Base-by-base conservation (phyloP, 768 basidiomycete genomes). In the Xerocomellus chrysenteron region DNA sequence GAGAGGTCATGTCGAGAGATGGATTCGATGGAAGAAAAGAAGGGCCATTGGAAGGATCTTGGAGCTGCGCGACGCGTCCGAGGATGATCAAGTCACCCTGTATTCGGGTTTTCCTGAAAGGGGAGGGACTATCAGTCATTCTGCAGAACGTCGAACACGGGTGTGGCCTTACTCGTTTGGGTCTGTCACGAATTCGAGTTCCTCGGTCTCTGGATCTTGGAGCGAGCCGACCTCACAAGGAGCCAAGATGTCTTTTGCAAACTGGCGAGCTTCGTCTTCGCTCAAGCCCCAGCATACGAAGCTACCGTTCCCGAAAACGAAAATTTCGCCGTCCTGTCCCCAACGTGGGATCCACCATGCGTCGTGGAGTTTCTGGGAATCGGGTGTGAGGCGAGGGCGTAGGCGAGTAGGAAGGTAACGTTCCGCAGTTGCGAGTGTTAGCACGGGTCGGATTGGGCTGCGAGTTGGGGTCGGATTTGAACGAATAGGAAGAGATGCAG, bases 61-160 rank as follows among this genome's bases (percentile, higher is more conserved):
- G 84, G n/a, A 88, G 74, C 13, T 82, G 77, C 1, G 86, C 76
- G 11, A 79, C 82, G 48, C 82, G 80, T 9, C 94, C 94, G 17
- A 97, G 83, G 53, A 97, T 90, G 54, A 96, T 94, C 58, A 97
- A 73, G 67, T 97, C 94, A 33, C 94, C 94, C 66, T 94, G 92
- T 51, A 97, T 78, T 30, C 93, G 85, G 0, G 94, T 96, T 64
- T 82, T 77, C 72, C 94, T 96, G 57, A 32, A 32, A 64, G 6
- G n/a, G 11, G 43, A 43, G 7, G 7, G 35, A 19, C 33, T 17
- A 44, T 68, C 47, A 66, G 56, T 13, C 21, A 8, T 55, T 5
- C 33, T 19, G 26, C 30, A 19, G 1, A 3, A 40, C 10, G 5
- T 16, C 16, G 28, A 10, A 35, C 14, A 39, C n/a, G n/a, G 35